Percentiles rank a stretch among this genome's conserved stretches.
Evolutionary conservation across 2,329 filamentous ascomycete genomes (phyloP).

Genomic region (Cryoendolithus antarcticus): DNA sequence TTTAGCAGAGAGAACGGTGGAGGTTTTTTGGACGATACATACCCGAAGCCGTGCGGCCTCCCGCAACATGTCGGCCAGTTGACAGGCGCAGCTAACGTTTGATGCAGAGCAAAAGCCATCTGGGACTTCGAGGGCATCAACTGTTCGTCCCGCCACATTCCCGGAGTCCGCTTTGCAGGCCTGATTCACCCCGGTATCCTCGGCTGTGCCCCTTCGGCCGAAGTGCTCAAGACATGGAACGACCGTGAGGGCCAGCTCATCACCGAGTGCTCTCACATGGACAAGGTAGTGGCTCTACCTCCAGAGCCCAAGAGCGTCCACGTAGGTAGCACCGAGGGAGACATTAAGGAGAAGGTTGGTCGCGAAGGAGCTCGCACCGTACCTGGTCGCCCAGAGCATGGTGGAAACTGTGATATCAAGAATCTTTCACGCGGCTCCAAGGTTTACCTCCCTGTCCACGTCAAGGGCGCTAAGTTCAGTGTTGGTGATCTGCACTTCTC

Average conservation of each 20-base stretch:
- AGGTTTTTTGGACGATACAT: slow-evolving; percentile 78
- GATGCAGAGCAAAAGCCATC: slow-evolving; percentile 54
- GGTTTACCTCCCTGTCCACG: slow-evolving; percentile 79
- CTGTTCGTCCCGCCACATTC: slow-evolving; percentile 76
- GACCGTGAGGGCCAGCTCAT: slow-evolving; percentile 71
- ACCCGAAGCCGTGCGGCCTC: slow-evolving; percentile 58
- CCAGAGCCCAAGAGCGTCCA: slow-evolving; percentile 62
- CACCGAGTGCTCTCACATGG: slow-evolving; percentile 49
- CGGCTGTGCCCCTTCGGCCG: slow-evolving; percentile 71
- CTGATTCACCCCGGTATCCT: slow-evolving; percentile 87
- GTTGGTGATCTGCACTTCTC: slow-evolving; percentile 83
- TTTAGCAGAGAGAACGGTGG: slow-evolving; percentile 59
- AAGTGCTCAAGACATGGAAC: slow-evolving; percentile 74
- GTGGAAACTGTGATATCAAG: slow-evolving; percentile 87
- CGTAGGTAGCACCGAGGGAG: slow-evolving; percentile 48
- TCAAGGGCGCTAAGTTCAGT: slow-evolving; percentile 74
- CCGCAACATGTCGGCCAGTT: too few relatives aligned
- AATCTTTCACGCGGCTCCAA: slow-evolving; percentile 68
- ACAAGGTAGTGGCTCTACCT: slow-evolving; percentile 63
- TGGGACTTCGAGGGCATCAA: slow-evolving; percentile 70
- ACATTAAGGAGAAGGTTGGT: slow-evolving; percentile 54
- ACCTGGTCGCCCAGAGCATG: slow-evolving; percentile 71
- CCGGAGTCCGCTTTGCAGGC: slow-evolving; percentile 70
- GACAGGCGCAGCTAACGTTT: too few relatives aligned
- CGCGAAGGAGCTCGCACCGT: slow-evolving; percentile 70